Evolutionary conservation across 495 filamentous ascomycete species (phyloP), one percentile per base, ranked within the genome.

Genomic region (Achaetomiella virescens): DNA sequence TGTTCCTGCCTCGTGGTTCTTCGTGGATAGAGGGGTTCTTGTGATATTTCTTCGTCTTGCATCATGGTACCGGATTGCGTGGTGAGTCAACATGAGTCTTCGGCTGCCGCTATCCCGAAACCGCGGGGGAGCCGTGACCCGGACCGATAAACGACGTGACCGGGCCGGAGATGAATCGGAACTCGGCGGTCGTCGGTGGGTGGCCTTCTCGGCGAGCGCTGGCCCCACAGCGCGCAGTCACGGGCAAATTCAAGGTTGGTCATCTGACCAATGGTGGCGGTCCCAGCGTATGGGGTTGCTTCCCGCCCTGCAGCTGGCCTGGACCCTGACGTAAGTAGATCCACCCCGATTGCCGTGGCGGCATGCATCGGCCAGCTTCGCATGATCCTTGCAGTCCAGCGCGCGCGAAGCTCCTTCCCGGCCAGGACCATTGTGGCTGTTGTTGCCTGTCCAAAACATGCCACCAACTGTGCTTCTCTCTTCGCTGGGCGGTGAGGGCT

Each of bases 321-420:
- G 44, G 43, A 38, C 25, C 49, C 54, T 61, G 59, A 61, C 59
- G 50, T 58, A 61, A 57, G 20, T 27, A 27, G 45, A 58, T 43
- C 53, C 45, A 49, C 53, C 20, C 53, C 43, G 51, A 55, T 22
- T 48, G 25, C 53, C 45, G 53, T n/a, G 20, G 29, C 57, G 57
- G 57, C 52, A 55, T 55, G 18, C 55, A 45, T 59, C 60, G 60
- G 48, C 27, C 27, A 31, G 27, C 27, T 31, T 40, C 55, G 40
- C 36, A 18, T 14, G 1, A 33, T 2, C 38, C 17, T 10, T 20
- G 20, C 18, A 17, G 15, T 27, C 50, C 40, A 31, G 27, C 17
- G 3, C 25, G n/a, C 12, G 18, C 21, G 15, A 7, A 40, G 33
- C 43, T 38, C 33, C 42, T 54, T 54, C 52, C 52, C 3, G 10